Evolutionary conservation across 2,329 filamentous ascomycete genomes (phyloP), one percentile per base, ranked within the genome.

Genomic region (Elsinoe perseae): DNA sequence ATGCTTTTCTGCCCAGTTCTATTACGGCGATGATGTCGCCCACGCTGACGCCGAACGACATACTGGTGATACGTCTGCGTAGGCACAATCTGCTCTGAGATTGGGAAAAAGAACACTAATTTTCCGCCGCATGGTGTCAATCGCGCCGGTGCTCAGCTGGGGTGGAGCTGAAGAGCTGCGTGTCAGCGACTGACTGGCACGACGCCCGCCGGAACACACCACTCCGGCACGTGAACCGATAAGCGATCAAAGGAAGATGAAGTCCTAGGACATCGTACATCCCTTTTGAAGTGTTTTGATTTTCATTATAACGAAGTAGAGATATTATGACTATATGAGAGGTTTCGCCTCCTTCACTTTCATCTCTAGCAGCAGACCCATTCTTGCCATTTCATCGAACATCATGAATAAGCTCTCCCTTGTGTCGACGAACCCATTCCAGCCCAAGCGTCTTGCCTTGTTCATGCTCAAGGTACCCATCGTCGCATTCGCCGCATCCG

Each of bases 401-500:
- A 73, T 72, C 60, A 73, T 66, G 30, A 66, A 67, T 25, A 78
- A 68, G 32, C 70, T 71, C 57, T 77, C 73, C 20, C 67, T 62
- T 1, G 72, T 73, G 58, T 77, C 74, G 4, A 77, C 73, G 59
- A 72, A 72, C 0, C 75, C 75, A 58, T 70, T 70, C 69, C 72
- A 78, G 0, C 75, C 75, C 59, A 76, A 63, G 56, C 72, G 72
- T 40, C 71, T 68, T 27, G 71, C 70, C 62, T 77, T 77, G 58
- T 73, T 73, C 71, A 75, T 75, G 7, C 70, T 67, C 40, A 68
- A 64, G 40, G 58, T 60, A 1, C 61, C 64, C 2, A 64, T 54
- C 16, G 68, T 64, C 36, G 67, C 62, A 56, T 77, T 58, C 30
- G 70, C 65, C 23, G 66, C 66, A 61, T 79, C 75, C 2, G 72